Base-by-base conservation (phyloP, 2,329 filamentous ascomycete species). In the Talaromyces sp. region DNA sequence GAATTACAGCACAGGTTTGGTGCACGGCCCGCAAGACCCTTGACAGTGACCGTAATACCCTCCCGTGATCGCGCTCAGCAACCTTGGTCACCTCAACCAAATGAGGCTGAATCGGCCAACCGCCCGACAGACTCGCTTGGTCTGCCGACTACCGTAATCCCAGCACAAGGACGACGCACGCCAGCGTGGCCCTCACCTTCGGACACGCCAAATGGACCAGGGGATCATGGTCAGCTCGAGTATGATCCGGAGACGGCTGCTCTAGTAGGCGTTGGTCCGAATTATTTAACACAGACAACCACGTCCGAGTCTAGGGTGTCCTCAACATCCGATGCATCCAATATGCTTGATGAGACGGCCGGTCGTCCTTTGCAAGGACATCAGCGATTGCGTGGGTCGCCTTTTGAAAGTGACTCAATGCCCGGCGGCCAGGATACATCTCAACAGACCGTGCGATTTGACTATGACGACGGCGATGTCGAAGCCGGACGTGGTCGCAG, bases 31-130 rank as follows among this genome's bases (percentile, higher is more conserved):
- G 77, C 81, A 21, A 70, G 71, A 6, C 75, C 81, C 21, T 68
- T 86, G 12, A 84, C 84, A 1, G 80, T 87, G 21, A 88, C 84
- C 0, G 79, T 88, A 33, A 86, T 88, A 58, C 86, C 85, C 2
- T 84, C 84, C 3, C 83, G 84, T 64, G 81, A 81, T 25, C 77
- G 82, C 42, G 78, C 77, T 42, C 81, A 82, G 39, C 76, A 84
- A 52, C 82, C 82, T 5, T 86, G 83, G 82, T 84, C 80, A 46
- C 82, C 83, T 7, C 75, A 77, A 54, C 40, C 58, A 25, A 50
- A 46, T 21, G 40, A 44, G 11, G 16, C 28, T 12, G 48, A 46
- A 4, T 18, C 31, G 25, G 12, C 7, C 11, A 33, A 44, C 18
- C 55, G 16, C 35, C 46, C 55, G 12, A 16, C 37, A 5, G 33